Conservation (phyloP, 2,329 filamentous ascomycete genomes). For the Alternaria metachromatica region DNA sequence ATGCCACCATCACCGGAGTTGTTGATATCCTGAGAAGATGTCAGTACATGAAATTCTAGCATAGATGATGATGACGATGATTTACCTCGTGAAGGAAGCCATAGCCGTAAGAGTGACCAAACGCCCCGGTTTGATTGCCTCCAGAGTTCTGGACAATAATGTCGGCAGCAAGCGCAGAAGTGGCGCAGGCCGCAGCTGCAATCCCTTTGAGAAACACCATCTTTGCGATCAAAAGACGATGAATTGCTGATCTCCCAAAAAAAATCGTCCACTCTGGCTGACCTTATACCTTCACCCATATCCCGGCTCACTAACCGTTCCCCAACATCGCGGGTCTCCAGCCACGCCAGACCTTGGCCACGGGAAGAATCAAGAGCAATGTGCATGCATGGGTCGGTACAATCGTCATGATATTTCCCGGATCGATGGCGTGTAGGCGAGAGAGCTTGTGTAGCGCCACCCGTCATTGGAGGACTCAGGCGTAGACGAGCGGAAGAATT, state of each 20-base stretch:
- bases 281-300: constrained; percentile 8
- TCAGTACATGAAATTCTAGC: background rate
- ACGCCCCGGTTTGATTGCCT: constrained; percentile 38
- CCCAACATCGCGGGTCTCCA: constrained; percentile 1
- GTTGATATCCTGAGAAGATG: constrained; percentile 56
- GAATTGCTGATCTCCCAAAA: constrained; percentile 5
- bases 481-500: constrained; percentile 29
- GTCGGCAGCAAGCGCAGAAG: constrained; percentile 32
- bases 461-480: constrained; percentile 33
- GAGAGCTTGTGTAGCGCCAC: constrained; percentile 3
- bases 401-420: constrained; percentile 15
- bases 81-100: constrained; percentile 41
- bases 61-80: background rate
- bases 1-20: constrained; percentile 75
- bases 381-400: constrained; percentile 8
- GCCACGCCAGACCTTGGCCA: constrained; percentile 14
- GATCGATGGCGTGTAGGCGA: background rate
- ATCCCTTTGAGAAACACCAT: constrained; percentile 31
- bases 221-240: constrained; percentile 18
- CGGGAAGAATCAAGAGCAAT: constrained; percentile 10
- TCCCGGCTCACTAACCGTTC: background rate
- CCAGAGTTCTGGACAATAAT: constrained; percentile 35
- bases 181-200: constrained; percentile 29
- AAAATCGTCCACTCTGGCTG: background rate
- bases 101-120: constrained; percentile 38